Conservation (phyloP, 2,329 filamentous ascomycete genomes). For the Kalaharituber pfeilii region DNA sequence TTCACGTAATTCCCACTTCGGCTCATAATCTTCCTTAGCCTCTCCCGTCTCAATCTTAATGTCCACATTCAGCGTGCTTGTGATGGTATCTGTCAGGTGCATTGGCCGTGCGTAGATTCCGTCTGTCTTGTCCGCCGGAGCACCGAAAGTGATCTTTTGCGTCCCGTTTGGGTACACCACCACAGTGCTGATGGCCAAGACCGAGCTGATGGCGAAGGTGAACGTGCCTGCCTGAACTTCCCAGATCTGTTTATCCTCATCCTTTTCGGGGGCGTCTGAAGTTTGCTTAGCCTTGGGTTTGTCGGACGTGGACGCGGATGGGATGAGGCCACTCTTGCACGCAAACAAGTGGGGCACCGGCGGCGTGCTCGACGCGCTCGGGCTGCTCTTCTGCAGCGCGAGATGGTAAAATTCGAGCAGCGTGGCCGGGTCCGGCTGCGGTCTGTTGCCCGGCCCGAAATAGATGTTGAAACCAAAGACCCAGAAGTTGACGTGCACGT, state of each 20-base stretch:
- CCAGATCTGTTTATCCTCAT: not conserved
- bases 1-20: conserved; percentile 4
- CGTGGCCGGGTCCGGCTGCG: not conserved
- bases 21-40: not conserved
- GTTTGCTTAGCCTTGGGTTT: not conserved
- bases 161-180: too few species aligned
- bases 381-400: not conserved
- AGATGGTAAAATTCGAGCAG: not conserved
- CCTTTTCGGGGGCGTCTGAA: not conserved
- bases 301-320: not conserved
- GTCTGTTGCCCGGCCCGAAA: conserved; percentile 15
- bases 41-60: not conserved
- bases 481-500: conserved; percentile 25
- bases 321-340: not conserved
- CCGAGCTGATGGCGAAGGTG: not conserved
- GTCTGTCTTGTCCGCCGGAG: not conserved
- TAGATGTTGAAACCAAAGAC: conserved; percentile 23
- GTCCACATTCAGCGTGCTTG: not conserved
- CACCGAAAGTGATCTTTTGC: not conserved
- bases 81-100: not conserved
- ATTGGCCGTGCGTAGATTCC: not conserved
- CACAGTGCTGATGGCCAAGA: not conserved
- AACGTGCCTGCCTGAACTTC: not conserved
- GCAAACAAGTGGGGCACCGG: conserved; percentile 2
- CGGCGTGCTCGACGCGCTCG: not conserved